Conservation (phyloP, 208 protist species). For the Acanthamoeba quina region DNA sequence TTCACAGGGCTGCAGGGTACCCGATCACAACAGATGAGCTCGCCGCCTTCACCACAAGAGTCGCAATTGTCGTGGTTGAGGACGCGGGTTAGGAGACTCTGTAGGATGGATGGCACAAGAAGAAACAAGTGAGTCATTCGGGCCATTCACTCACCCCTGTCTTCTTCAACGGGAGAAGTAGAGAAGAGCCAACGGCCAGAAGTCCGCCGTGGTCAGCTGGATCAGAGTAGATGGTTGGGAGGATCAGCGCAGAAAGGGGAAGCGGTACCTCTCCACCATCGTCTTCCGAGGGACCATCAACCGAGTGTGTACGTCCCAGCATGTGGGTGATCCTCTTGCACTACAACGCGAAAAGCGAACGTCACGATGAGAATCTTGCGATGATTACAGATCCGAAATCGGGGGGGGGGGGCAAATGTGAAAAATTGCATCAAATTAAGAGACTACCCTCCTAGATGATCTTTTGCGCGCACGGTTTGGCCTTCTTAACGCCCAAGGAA, state of each 20-base stretch:
- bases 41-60: constrained; percentile 31
- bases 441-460: no score
- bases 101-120: not conserved
- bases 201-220: no score
- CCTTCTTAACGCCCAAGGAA: not conserved
- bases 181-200: no score
- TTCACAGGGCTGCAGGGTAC: not conserved
- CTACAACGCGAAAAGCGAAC: not conserved
- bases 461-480: not conserved
- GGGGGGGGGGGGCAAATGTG: not conserved
- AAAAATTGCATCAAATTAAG: not conserved
- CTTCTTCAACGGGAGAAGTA: not conserved
- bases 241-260: not conserved
- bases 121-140: not conserved
- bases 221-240: no score
- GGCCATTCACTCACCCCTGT: not conserved
- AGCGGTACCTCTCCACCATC: constrained; percentile 5
- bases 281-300: not conserved
- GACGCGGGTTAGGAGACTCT: constrained; percentile 29
- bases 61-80: constrained; percentile 51
- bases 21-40: constrained; percentile 36
- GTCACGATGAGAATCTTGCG: not conserved
- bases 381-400: not conserved
- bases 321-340: not conserved
- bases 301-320: not conserved